Percentiles rank a stretch among this genome's conserved stretches.
These are phyloP conservation scores for Gossypium ekmanianum DNA, from an alignment of 345 rosid species.

Conservation along the genomic window DNA sequence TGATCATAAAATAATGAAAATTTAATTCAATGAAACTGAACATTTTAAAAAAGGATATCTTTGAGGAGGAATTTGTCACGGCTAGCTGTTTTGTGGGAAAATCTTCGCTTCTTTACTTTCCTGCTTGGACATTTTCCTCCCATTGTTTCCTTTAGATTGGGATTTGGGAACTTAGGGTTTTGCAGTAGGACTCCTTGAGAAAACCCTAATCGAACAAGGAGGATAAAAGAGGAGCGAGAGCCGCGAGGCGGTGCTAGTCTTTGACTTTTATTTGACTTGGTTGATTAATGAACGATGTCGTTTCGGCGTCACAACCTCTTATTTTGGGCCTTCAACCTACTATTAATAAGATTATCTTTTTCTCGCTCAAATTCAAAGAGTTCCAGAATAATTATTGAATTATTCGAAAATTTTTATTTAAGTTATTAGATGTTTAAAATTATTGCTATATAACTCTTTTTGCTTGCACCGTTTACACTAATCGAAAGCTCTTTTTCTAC, in stretches of 20 bases:
- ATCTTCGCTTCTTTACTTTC: slow-evolving; percentile 93
- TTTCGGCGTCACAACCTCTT: not conserved
- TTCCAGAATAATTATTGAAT: no score
- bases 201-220: slow-evolving; percentile 12
- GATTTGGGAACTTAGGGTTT: slow-evolving; percentile 13
- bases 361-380: no score
- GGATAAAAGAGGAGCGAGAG: not conserved
- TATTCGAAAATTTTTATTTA: no score
- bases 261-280: not conserved
- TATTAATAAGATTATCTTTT: no score
- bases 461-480: accelerated
- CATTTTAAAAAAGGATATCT: slow-evolving; percentile 53
- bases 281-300: not conserved
- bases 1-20: not conserved
- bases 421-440: no score
- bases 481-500: accelerated
- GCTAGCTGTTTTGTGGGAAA: slow-evolving; percentile 87
- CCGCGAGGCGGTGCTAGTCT: not conserved
- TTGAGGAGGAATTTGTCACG: slow-evolving; percentile 73
- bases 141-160: slow-evolving; percentile 28
- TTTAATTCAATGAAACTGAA: not conserved
- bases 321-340: not conserved
- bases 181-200: not conserved
- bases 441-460: no score
- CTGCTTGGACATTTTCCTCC: slow-evolving; percentile 79